phyloP scores from a whole-genome alignment of 2,329 filamentous ascomycete species.

The Chrysosphaeria jannelii region DNA sequence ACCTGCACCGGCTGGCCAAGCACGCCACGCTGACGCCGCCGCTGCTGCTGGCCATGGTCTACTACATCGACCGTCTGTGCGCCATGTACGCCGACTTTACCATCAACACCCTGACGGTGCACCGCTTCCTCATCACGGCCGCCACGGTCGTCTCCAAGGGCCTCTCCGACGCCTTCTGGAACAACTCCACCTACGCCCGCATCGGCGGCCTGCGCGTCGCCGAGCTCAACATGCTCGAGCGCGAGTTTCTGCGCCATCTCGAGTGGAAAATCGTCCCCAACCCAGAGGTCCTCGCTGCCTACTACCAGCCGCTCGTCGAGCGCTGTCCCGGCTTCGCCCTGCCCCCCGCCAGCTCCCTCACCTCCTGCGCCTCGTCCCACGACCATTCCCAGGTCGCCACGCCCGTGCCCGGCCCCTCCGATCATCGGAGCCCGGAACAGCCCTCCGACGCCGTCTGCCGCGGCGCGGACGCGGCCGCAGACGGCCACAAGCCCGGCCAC shows the following conservation, averaged over 20 bases:
- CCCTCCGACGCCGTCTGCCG: no score
- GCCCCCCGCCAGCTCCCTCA: conserved; percentile 9
- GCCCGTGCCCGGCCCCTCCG: conserved; percentile 9
- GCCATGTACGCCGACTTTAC: conserved; percentile 82
- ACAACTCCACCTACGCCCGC: conserved; percentile 82
- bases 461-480: background rate
- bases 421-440: conserved; percentile 6
- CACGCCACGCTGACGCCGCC: conserved; percentile 84
- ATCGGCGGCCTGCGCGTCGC: conserved; percentile 77
- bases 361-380: background rate
- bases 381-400: conserved; percentile 7
- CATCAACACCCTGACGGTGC: conserved; percentile 84
- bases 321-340: conserved; percentile 24
- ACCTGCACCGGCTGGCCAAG: conserved; percentile 70
- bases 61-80: conserved; percentile 89
- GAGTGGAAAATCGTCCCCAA: conserved; percentile 95
- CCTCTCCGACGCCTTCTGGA: conserved; percentile 91
- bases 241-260: conserved; percentile 76
- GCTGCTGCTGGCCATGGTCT: conserved; percentile 93
- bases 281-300: conserved; percentile 75
- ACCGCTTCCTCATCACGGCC: conserved; percentile 86
- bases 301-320: conserved; percentile 66
- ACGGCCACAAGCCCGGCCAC: background rate
- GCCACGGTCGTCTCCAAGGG: conserved; percentile 91
- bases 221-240: conserved; percentile 68